Percentiles rank a stretch among this genome's conserved stretches.
Evolutionary conservation across 345 rosid genomes (phyloP).

Genomic region (Carallia pectinifolia): DNA sequence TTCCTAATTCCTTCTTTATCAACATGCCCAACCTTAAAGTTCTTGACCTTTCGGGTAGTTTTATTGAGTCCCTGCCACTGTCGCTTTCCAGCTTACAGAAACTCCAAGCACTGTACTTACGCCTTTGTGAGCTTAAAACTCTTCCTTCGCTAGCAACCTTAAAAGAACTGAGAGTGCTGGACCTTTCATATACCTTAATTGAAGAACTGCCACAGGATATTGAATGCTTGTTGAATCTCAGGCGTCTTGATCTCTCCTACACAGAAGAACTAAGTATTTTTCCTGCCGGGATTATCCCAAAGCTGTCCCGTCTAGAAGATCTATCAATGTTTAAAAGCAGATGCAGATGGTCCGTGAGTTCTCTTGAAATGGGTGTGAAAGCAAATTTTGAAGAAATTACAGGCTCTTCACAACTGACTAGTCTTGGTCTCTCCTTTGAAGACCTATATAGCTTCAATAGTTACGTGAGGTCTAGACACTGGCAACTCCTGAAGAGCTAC

Average conservation of each 20-base stretch:
- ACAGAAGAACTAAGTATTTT: background rate
- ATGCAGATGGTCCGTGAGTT: constrained; percentile 7
- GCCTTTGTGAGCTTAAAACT: background rate
- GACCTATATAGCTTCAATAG: constrained; percentile 8
- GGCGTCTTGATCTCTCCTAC: constrained; percentile 14
- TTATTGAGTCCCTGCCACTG: background rate
- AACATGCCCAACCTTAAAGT: constrained; percentile 12
- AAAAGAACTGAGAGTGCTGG: constrained; percentile 12
- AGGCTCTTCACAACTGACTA: background rate
- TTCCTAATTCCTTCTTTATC: constrained; percentile 8
- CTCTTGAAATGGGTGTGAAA: background rate
- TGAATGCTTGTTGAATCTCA: constrained; percentile 12
- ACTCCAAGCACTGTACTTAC: constrained; percentile 2
- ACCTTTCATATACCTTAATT: constrained; percentile 5
- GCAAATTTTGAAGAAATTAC: constrained; percentile 4
- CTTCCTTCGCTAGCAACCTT: constrained; percentile 10
- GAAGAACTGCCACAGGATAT: background rate
- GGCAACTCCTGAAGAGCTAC: constrained; percentile 12
- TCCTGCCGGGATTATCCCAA: background rate
- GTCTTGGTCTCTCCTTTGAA: constrained; percentile 5
- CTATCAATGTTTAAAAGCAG: constrained; percentile 12
- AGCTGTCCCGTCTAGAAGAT: constrained; percentile 1
- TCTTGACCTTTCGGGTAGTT: constrained; percentile 5
- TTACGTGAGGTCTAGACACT: constrained; percentile 17
- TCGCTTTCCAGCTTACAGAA: constrained; percentile 10